These are phyloP conservation scores for Talaromyces sp. DNA, from an alignment of 2,329 filamentous ascomycete species.

Conservation along the genomic window DNA sequence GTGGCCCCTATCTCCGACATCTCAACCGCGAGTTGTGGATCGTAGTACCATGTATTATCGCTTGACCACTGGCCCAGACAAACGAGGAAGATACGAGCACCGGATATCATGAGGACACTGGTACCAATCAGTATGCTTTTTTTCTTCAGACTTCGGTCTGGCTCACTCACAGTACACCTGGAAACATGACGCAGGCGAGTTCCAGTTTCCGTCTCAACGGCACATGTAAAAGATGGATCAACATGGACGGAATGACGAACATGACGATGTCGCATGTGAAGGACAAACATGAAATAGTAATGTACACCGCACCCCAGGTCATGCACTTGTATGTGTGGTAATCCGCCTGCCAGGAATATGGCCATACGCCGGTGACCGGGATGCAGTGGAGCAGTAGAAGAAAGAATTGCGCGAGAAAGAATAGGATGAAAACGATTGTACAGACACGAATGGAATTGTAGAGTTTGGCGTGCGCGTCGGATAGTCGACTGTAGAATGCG, in stretches of 20 bases:
- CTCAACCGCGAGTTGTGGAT: constrained; percentile 52
- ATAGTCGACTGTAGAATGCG: constrained; percentile 52
- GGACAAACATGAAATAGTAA: constrained; percentile 52
- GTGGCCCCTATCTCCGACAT: constrained; percentile 53
- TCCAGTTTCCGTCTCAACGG: constrained; percentile 48
- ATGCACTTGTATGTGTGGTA: constrained; percentile 46
- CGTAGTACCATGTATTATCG: constrained; percentile 54
- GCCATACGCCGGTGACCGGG: constrained; percentile 54
- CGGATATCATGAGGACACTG: constrained; percentile 53
- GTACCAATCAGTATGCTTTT: constrained; percentile 1
- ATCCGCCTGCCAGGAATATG: constrained; percentile 50
- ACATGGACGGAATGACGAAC: constrained; percentile 52
- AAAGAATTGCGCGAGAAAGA: constrained; percentile 51
- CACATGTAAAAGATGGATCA: constrained; percentile 50
- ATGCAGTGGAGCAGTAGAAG: constrained; percentile 54
- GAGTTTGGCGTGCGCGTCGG: constrained; percentile 31
- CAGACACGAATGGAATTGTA: constrained; percentile 15
- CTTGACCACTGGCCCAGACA: constrained; percentile 50
- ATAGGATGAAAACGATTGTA: constrained; percentile 24
- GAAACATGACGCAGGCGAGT: constrained; percentile 50
- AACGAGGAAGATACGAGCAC: constrained; percentile 46
- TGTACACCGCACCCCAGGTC: constrained; percentile 54
- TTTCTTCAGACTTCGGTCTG: not conserved
- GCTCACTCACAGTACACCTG: constrained; percentile 48
- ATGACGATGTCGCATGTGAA: constrained; percentile 53